These are phyloP conservation scores for Mycena epipterygia DNA, from an alignment of 768 basidiomycete species.

Conservation along the genomic window DNA sequence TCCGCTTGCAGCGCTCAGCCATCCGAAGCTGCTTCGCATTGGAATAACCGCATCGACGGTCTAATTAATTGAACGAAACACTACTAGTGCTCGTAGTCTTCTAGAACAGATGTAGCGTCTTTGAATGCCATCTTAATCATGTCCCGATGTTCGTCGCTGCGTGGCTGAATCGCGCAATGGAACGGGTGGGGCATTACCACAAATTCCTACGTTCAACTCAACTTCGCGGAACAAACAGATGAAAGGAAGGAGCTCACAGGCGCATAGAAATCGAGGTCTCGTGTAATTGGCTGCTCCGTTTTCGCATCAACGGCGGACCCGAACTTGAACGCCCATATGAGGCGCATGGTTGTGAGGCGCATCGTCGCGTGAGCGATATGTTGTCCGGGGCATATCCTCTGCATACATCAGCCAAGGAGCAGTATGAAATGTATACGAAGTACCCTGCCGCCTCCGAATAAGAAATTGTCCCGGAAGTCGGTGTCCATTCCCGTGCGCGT, in stretches of 20 bases:
- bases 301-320: background rate
- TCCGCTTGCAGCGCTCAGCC: no score
- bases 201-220: slow-evolving; percentile 4
- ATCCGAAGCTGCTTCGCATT: no score
- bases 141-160: slow-evolving; percentile 7
- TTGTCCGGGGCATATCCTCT: slow-evolving; percentile 39
- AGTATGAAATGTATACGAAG: background rate
- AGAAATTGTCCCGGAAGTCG: slow-evolving; percentile 30
- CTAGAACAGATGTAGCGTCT: background rate
- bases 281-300: slow-evolving; percentile 18
- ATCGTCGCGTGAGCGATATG: slow-evolving; percentile 21
- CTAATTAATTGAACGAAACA: no score
- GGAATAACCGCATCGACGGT: no score
- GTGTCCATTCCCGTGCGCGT: slow-evolving; percentile 34
- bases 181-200: slow-evolving; percentile 20
- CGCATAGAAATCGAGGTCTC: slow-evolving; percentile 29
- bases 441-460: slow-evolving; percentile 37
- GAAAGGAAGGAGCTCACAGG: slow-evolving; percentile 17
- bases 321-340: slow-evolving; percentile 46
- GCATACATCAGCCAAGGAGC: background rate
- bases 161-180: slow-evolving; percentile 4
- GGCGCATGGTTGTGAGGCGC: slow-evolving; percentile 34
- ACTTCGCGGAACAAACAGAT: background rate
- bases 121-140: slow-evolving; percentile 1
- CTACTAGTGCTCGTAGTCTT: slow-evolving; percentile 5